Evolutionary conservation across 2,329 filamentous ascomycete genomes (phyloP).

Genomic region (Neoarthrinium moseri): DNA sequence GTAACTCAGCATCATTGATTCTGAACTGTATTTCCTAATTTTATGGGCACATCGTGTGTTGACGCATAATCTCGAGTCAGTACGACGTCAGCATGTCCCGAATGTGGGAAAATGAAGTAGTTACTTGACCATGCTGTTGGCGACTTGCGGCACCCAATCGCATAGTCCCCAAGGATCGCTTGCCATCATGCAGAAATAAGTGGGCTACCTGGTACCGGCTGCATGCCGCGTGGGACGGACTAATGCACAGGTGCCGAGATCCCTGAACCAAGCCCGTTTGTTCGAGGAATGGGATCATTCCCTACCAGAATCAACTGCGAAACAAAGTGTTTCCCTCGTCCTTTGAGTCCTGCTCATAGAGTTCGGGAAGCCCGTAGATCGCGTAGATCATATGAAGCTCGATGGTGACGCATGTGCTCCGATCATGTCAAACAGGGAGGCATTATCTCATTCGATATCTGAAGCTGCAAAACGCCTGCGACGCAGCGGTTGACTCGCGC

Average conservation of each 20-base stretch:
- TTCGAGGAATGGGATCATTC: too few species aligned
- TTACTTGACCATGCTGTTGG: too few species aligned
- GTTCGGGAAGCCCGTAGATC: conserved; percentile 2
- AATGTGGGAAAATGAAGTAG: too few species aligned
- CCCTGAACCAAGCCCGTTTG: too few species aligned
- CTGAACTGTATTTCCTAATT: too few species aligned
- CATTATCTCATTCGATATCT: background rate
- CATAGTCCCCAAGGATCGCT: background rate
- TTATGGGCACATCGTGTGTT: too few species aligned
- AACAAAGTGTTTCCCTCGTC: background rate
- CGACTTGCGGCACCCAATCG: too few species aligned
- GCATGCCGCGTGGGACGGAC: conserved; percentile 3
- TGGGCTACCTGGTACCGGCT: conserved; percentile 3
- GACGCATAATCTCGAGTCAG: too few species aligned
- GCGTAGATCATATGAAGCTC: conserved; percentile 1
- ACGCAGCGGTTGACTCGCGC: too few species aligned
- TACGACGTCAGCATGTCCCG: too few species aligned
- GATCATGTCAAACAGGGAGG: background rate
- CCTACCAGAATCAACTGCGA: too few species aligned
- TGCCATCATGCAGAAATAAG: background rate
- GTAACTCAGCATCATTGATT: too few species aligned
- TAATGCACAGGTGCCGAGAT: conserved; percentile 3
- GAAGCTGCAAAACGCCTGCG: background rate
- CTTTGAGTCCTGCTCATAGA: background rate
- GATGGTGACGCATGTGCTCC: conserved; percentile 3